Evolutionary conservation across 192 early-diverging fungal genomes (phyloP).

Genomic region (Backusella psychrophila): DNA sequence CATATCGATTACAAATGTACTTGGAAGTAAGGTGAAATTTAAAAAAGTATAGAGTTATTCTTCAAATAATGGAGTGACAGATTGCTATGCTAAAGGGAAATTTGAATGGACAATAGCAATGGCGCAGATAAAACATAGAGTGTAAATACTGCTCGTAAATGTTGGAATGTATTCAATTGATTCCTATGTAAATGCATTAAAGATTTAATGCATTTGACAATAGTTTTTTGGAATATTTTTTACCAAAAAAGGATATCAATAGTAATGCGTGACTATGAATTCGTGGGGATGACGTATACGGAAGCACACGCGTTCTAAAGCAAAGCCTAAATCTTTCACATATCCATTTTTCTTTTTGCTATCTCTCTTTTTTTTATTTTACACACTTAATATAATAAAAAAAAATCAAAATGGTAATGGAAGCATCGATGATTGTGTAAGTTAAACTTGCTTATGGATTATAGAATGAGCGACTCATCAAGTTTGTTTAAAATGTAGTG

Average conservation of each 20-base stretch:
- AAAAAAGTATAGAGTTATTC: too few species aligned
- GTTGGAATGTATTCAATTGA: too few species aligned
- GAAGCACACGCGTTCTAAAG: slow-evolving; percentile 6
- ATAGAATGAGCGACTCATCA: background rate
- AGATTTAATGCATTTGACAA: background rate
- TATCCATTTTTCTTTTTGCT: background rate
- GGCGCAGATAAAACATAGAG: background rate
- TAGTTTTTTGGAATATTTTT: background rate
- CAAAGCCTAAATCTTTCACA: background rate
- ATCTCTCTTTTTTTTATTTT: background rate
- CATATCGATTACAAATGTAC: too few species aligned
- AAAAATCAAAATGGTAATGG: slow-evolving; percentile 71
- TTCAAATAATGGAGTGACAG: background rate
- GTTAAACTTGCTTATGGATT: slow-evolving; percentile 12
- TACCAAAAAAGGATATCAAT: background rate
- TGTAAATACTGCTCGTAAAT: background rate
- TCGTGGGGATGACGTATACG: background rate
- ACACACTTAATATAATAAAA: background rate
- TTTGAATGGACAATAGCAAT: background rate
- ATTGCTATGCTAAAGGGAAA: background rate
- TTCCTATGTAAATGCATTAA: too few species aligned
- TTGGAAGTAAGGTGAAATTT: too few species aligned
- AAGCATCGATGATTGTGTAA: slow-evolving; percentile 90
- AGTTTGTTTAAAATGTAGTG: slow-evolving; percentile 31
- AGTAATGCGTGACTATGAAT: background rate